These are phyloP conservation scores for Candida anutae DNA, from an alignment of 1,139 yeast species.

Conservation along the genomic window DNA sequence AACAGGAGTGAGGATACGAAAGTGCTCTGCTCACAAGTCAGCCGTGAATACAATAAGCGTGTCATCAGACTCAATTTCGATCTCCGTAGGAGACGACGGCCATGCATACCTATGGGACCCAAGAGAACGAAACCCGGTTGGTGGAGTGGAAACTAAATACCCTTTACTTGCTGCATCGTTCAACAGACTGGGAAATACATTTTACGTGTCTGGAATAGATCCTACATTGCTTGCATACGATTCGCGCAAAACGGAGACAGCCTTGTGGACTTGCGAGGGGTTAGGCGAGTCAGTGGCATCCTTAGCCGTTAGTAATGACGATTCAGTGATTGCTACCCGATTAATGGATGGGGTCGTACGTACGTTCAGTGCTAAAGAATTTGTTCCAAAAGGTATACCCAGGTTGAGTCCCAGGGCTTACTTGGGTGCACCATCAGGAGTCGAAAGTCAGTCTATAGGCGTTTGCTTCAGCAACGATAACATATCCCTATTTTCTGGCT, in stretches of 20 bases:
- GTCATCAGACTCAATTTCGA: slow-evolving; percentile 23
- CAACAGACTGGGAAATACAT: slow-evolving; percentile 25
- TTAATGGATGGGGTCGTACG: slow-evolving; percentile 52
- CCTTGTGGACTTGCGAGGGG: slow-evolving; percentile 40
- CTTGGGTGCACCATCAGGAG: slow-evolving; percentile 54
- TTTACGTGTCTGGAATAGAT: slow-evolving; percentile 63
- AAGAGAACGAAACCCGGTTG: slow-evolving; percentile 31
- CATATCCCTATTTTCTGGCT: slow-evolving; percentile 45
- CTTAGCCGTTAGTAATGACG: slow-evolving; percentile 41
- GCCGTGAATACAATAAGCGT: slow-evolving; percentile 48
- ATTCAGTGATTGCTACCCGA: slow-evolving; percentile 44
- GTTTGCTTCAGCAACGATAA: slow-evolving; percentile 35
- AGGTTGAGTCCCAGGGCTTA: slow-evolving; percentile 40
- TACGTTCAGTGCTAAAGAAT: slow-evolving; percentile 47
- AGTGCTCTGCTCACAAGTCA: slow-evolving; percentile 44
- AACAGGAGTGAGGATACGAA: slow-evolving; percentile 48
- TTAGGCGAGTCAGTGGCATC: slow-evolving; percentile 50
- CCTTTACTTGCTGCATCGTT: slow-evolving; percentile 53
- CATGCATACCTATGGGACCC: slow-evolving; percentile 55
- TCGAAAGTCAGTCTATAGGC: slow-evolving; percentile 46
- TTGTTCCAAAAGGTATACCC: slow-evolving; percentile 26
- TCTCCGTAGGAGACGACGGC: slow-evolving; percentile 66
- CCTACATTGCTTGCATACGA: slow-evolving; percentile 56
- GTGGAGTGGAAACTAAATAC: slow-evolving; percentile 34
- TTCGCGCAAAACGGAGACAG: slow-evolving; percentile 26